Percentiles rank a stretch among this genome's conserved stretches.
Evolutionary conservation across 2,329 filamentous ascomycete genomes (phyloP).

Genomic region (Ceratocystis variospora): DNA sequence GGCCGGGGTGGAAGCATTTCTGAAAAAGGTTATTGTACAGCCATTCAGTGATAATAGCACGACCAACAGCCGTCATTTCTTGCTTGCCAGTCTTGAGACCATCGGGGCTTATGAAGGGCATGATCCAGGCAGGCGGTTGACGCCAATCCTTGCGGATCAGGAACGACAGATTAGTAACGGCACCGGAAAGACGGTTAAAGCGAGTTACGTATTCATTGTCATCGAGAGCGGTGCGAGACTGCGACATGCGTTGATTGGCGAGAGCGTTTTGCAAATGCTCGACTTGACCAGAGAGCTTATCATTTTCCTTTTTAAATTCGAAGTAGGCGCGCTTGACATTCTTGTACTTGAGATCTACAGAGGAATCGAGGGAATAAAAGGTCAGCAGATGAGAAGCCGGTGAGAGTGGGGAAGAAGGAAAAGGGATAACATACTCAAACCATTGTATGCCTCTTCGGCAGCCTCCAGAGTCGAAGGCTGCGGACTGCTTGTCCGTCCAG

Average conservation of each 20-base stretch:
- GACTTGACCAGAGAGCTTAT: conserved; percentile 63
- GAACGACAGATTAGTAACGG: conserved; percentile 89
- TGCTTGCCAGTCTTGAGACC: conserved; percentile 79
- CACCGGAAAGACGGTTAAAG: conserved; percentile 81
- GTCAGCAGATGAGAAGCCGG: conserved; percentile 19
- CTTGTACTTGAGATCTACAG: conserved; percentile 79
- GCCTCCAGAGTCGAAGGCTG: conserved; percentile 36
- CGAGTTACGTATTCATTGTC: conserved; percentile 85
- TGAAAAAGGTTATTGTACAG: conserved; percentile 83
- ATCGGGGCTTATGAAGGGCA: conserved; percentile 66
- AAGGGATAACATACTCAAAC: conserved; percentile 34
- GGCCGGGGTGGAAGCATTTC: conserved; percentile 78
- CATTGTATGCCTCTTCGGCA: conserved; percentile 43
- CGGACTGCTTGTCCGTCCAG: conserved; percentile 40
- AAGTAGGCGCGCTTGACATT: conserved; percentile 98
- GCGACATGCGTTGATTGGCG: conserved; percentile 85
- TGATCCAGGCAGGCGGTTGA: conserved; percentile 65
- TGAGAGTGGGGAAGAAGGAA: conserved; percentile 6
- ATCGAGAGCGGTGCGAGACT: conserved; percentile 85
- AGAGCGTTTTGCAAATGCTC: conserved; percentile 95
- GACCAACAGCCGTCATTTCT: conserved; percentile 92
- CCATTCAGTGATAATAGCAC: conserved; percentile 80
- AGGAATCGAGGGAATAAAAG: conserved; percentile 18
- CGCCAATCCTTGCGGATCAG: conserved; percentile 94
- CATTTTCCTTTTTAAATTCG: conserved; percentile 84